phyloP scores from a whole-genome alignment of 441 rosid genomes.

The Capsella rubella region DNA sequence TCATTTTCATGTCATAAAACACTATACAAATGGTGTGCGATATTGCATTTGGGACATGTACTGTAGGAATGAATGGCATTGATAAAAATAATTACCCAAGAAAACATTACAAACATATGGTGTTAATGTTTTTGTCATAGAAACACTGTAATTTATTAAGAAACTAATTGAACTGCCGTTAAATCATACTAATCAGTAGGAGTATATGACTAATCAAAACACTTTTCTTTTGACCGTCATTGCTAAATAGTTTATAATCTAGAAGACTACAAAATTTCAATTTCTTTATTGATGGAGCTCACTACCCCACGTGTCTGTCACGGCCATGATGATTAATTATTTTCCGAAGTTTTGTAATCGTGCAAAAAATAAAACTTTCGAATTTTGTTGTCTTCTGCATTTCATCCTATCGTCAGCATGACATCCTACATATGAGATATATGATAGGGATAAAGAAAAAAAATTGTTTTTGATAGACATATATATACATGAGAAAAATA shows the following conservation, averaged over 20 bases:
- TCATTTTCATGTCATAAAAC: slow-evolving; percentile 1
- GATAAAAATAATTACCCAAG: not conserved
- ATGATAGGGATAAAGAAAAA: not conserved
- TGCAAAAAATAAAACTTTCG: slow-evolving; percentile 3
- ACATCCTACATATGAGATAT: slow-evolving; percentile 34
- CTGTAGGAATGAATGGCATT: not conserved
- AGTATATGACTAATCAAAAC: not conserved
- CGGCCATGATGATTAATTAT: slow-evolving; percentile 25
- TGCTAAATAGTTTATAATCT: not conserved
- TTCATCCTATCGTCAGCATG: slow-evolving; percentile 38
- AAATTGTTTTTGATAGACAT: not conserved
- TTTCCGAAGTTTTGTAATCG: slow-evolving; percentile 32
- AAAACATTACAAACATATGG: not conserved
- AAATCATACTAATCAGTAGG: not conserved
- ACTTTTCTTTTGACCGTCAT: slow-evolving; percentile 34
- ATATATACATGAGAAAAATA: not conserved
- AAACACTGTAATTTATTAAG: not conserved
- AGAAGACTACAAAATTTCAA: not conserved
- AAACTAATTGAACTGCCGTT: not conserved
- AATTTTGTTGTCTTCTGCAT: slow-evolving; percentile 21
- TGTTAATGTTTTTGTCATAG: not conserved
- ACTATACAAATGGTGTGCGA: not conserved
- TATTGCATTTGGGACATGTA: not conserved
- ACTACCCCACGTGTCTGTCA: slow-evolving; percentile 37
- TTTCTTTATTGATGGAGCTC: slow-evolving; percentile 19